Evolutionary conservation across 768 basidiomycete genomes (phyloP), one percentile per base, ranked within the genome.

Genomic region (Boletus insuetus): DNA sequence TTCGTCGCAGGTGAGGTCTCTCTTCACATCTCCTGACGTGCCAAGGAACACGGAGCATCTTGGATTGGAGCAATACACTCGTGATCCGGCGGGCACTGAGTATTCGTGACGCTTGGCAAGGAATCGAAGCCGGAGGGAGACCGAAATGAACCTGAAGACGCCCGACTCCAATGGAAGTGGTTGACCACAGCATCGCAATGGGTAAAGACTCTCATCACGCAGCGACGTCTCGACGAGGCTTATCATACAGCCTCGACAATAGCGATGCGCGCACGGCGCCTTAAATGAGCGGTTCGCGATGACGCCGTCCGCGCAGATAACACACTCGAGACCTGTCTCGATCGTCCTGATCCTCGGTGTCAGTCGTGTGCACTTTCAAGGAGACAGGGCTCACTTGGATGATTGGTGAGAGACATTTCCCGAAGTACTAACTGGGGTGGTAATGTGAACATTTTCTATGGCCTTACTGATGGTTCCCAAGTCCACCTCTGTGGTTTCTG

Each of bases 41-140:
- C 79, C 82, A 13, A 86, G 70, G 66, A 85, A 86, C 0, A 66
- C 41, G 20, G 84, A 83, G 59, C 84, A 86, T 1, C 74, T 73
- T 6, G 75, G 69, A 5, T 63, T 72, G n/a, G 77, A 73, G 46
- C 76, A 77, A 56, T 86, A 86, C 4, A 86, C 61, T 7, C 85
- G 74, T 22, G 78, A 61, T 19, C 64, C 61, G 0, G 73, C 60
- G 0, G 74, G 72, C 1, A 73, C 76, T 6, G 70, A 67, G 58
- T 79, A 83, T 64, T 87, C 85, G 6, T 53, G 50, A 5, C 68
- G 55, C 64, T 84, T 85, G 38, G 54, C 56, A 6, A 74, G 59
- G 50, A 82, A 80, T 13, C 62, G 58, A 4, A n/a, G 17, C 26
- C 51, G 65, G 41, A 77, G 60, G 40, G 56, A 44, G 3, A 44